Evolutionary conservation across 2,329 filamentous ascomycete species (phyloP).

Genomic region (Stagonosporopsis tanaceti): DNA sequence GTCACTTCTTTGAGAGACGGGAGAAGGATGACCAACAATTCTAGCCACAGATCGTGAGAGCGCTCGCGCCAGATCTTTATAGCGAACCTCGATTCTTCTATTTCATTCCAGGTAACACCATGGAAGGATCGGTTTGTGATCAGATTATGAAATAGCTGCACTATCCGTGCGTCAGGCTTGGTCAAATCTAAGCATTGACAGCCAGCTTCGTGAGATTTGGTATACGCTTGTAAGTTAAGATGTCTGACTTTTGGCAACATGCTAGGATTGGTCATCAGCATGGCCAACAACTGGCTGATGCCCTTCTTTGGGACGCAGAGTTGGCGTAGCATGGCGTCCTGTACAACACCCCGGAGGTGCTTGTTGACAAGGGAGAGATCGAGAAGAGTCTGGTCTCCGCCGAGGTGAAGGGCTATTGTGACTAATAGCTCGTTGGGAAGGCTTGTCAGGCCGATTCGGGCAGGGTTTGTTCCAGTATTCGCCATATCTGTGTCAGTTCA

Average conservation of each 20-base stretch:
- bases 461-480: too few species aligned
- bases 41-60: neutral
- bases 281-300: neutral
- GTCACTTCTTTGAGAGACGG: neutral
- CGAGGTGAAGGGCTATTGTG: neutral
- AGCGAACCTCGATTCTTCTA: neutral
- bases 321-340: neutral
- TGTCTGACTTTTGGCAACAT: neutral
- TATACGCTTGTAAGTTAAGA: neutral
- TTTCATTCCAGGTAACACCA: neutral
- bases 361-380: conserved; percentile 1
- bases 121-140: neutral
- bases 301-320: neutral
- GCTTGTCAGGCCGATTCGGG: neutral
- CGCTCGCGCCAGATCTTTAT: neutral
- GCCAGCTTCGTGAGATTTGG: neutral
- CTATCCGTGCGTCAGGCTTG: too few species aligned
- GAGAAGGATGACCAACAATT: neutral
- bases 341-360: neutral
- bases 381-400: neutral
- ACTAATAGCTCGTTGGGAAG: neutral
- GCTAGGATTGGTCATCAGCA: neutral
- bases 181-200: neutral
- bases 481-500: neutral
- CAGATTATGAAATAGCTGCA: too few species aligned